Conservation (phyloP, 345 rosid species). For the Arabidopsis arenosa region DNA sequence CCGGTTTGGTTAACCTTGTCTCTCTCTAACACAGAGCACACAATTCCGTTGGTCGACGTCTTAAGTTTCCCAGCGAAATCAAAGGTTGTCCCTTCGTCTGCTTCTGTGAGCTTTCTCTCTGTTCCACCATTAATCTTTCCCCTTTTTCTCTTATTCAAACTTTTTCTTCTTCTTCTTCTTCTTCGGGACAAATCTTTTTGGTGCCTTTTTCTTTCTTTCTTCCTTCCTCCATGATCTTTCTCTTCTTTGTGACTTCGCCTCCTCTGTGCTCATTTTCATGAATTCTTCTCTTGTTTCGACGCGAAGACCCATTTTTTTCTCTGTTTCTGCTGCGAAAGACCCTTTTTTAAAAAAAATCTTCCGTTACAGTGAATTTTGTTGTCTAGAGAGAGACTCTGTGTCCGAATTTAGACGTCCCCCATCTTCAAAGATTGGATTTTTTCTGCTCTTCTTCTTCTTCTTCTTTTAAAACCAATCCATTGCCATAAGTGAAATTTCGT, state of each 20-base stretch:
- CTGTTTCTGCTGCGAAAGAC: conserved; percentile 19
- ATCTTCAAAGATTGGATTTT: conserved; percentile 25
- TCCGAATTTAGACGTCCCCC: conserved; percentile 10
- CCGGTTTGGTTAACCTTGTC: conserved; percentile 21
- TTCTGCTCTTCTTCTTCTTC: not conserved
- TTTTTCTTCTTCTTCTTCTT: conserved; percentile 36
- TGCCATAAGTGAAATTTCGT: conserved; percentile 3
- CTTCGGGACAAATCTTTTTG: conserved; percentile 16
- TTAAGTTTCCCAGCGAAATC: conserved; percentile 38
- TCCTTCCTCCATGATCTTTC: conserved; percentile 38
- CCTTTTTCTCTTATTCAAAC: conserved; percentile 38
- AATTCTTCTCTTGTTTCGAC: conserved; percentile 37
- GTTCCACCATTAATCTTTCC: conserved; percentile 47
- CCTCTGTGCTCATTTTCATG: conserved; percentile 37
- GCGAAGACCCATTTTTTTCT: conserved; percentile 1
- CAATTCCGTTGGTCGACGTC: conserved; percentile 45
- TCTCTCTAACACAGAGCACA: conserved; percentile 41
- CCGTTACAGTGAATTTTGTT: conserved; percentile 38
- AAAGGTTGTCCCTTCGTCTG: conserved; percentile 41
- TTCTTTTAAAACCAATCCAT: conserved; percentile 25
- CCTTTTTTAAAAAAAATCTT: not conserved
- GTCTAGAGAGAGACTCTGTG: conserved; percentile 35
- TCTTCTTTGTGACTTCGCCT: conserved; percentile 44
- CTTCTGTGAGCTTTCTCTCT: conserved; percentile 45
- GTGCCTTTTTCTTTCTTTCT: not conserved